These are phyloP conservation scores for Akebia trifoliata DNA, from an alignment of 164 flowering plant genomes.

Conservation along the genomic window DNA sequence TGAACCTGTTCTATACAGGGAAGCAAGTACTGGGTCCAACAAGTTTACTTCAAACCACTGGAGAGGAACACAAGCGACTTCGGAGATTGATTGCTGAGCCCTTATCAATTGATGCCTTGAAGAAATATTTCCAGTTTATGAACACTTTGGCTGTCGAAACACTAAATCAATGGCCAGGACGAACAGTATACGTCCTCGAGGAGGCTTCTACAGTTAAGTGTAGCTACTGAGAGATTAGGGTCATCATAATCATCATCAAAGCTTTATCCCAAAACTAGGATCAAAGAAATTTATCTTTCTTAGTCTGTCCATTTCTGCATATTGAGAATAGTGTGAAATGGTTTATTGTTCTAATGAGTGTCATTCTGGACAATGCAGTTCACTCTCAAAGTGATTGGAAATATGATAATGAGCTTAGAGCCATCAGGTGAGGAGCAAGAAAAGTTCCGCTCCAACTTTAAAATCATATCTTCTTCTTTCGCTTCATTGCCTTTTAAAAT, in stretches of 20 bases:
- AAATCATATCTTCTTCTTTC: conserved; percentile 53
- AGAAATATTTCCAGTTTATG: conserved; percentile 51
- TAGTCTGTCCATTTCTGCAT: no score
- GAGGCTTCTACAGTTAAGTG: conserved; percentile 55
- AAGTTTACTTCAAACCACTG: conserved; percentile 55
- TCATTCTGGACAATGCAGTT: conserved; percentile 41
- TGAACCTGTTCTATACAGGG: conserved; percentile 62
- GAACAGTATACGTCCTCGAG: conserved; percentile 43
- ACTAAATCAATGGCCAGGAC: conserved; percentile 48
- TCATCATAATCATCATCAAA: no score
- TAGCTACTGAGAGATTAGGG: no score
- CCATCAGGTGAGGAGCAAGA: conserved; percentile 62
- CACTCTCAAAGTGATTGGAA: conserved; percentile 57
- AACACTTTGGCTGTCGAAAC: conserved; percentile 46
- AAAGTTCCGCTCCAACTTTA: conserved; percentile 54
- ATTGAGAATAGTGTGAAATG: no score
- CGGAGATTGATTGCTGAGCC: conserved; percentile 56
- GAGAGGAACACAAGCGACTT: conserved; percentile 59
- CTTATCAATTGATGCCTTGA: conserved; percentile 53
- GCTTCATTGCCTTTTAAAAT: conserved; percentile 61
- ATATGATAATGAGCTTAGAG: conserved; percentile 67
- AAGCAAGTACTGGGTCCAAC: conserved; percentile 55
- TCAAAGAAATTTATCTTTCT: no score
- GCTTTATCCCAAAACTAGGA: no score
- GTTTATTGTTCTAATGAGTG: conserved; percentile 2